A percentile compares a stretch with the other conserved stretches of the same genome.
Evolutionary conservation across 2,329 filamentous ascomycete species (phyloP).

Genomic region (Phaeosphaeria sp.): DNA sequence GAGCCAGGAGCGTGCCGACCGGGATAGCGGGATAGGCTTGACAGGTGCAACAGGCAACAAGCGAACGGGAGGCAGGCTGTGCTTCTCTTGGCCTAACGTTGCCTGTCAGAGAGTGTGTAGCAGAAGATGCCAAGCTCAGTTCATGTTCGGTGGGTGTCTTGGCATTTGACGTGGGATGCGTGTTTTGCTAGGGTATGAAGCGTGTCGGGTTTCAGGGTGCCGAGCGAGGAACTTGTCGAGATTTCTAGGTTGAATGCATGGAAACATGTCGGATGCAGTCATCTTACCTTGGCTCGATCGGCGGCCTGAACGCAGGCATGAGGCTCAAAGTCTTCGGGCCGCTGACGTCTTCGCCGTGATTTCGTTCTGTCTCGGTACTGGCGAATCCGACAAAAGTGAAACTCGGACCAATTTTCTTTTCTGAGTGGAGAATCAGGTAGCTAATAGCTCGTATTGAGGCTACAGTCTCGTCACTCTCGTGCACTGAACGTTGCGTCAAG

Average conservation of each 20-base stretch:
- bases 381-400: no score
- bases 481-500: no score
- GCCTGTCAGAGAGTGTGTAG: constrained; percentile 23
- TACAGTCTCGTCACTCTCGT: no score
- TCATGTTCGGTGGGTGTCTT: constrained; percentile 11
- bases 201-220: constrained; percentile 23
- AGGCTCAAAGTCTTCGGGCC: no score
- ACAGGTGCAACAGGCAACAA: neutral
- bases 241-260: neutral
- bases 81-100: constrained; percentile 26
- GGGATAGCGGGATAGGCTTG: constrained; percentile 3
- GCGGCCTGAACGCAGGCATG: no score
- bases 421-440: no score
- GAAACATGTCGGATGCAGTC: neutral
- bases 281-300: no score
- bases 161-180: constrained; percentile 3
- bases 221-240: constrained; percentile 6
- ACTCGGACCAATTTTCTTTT: no score
- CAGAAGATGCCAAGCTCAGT: constrained; percentile 22
- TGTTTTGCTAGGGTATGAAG: constrained; percentile 23
- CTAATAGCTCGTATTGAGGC: no score
- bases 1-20: constrained; percentile 13
- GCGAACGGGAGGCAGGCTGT: constrained; percentile 7
- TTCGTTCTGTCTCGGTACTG: no score
- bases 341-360: no score